These are phyloP conservation scores for Yarrowia galli DNA, from an alignment of 1,139 yeast genomes.

Conservation along the genomic window DNA sequence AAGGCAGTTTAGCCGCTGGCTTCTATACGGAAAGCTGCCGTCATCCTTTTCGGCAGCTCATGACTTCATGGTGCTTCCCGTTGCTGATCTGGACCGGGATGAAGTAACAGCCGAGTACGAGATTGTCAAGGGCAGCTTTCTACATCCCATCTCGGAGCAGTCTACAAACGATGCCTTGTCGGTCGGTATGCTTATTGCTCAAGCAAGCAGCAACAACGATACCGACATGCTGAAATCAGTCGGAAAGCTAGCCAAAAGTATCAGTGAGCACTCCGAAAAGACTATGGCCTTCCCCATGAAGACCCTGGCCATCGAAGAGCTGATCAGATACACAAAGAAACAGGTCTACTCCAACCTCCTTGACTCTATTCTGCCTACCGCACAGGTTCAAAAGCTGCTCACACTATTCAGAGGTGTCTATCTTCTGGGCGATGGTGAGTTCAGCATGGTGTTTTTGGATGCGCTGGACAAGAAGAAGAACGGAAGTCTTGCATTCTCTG, in stretches of 20 bases:
- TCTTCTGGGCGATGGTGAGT: constrained; percentile 10
- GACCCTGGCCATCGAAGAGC: constrained; percentile 1
- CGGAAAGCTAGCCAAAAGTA: constrained; percentile 4
- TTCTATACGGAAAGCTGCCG: constrained; percentile 21
- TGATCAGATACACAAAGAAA: constrained; percentile 11
- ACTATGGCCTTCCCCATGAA: constrained; percentile 24
- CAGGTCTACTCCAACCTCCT: constrained; percentile 14
- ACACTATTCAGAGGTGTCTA: constrained; percentile 12
- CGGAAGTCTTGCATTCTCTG: constrained; percentile 8
- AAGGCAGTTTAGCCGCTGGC: constrained; percentile 29
- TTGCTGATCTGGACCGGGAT: constrained; percentile 4
- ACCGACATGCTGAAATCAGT: constrained; percentile 20
- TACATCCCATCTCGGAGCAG: constrained; percentile 17
- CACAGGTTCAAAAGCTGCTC: background rate
- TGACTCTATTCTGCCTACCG: constrained; percentile 14
- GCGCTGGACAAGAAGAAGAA: constrained; percentile 8
- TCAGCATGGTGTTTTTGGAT: constrained; percentile 28
- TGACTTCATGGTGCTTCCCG: constrained; percentile 27
- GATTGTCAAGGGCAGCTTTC: constrained; percentile 28
- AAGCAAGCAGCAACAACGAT: constrained; percentile 7
- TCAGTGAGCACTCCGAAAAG: constrained; percentile 3
- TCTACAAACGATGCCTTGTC: constrained; percentile 26
- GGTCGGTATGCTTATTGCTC: constrained; percentile 31
- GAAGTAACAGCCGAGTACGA: constrained; percentile 30
- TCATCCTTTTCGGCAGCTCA: constrained; percentile 25